Conservation (phyloP, 352 stramenopile genomes). For the Pilasporangium apinafurcum region DNA sequence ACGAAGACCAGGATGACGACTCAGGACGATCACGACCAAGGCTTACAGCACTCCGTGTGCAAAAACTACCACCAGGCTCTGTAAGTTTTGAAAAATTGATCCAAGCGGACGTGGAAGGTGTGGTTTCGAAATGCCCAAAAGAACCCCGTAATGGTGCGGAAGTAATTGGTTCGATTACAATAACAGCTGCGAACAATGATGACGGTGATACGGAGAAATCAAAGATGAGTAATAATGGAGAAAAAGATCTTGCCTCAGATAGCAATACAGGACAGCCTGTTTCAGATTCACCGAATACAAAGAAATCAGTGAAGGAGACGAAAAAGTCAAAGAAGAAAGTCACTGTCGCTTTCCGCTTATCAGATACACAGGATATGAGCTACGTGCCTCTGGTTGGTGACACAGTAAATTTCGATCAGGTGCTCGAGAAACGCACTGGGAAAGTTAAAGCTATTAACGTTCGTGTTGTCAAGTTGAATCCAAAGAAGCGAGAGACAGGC, state of each 20-base stretch:
- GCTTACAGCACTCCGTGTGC: slow-evolving; percentile 60
- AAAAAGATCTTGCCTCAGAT: slow-evolving; percentile 2
- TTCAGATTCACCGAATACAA: slow-evolving; percentile 1
- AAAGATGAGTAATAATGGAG: slow-evolving; percentile 9
- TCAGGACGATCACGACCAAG: slow-evolving; percentile 20
- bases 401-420: slow-evolving; percentile 56
- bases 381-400: slow-evolving; percentile 59
- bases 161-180: slow-evolving; percentile 48
- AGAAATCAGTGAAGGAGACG: slow-evolving; percentile 12
- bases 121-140: slow-evolving; percentile 57
- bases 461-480: slow-evolving; percentile 48
- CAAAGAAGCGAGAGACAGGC: slow-evolving; percentile 59
- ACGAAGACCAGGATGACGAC: slow-evolving; percentile 55
- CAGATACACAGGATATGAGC: slow-evolving; percentile 54
- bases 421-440: slow-evolving; percentile 61
- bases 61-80: slow-evolving; percentile 43
- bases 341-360: slow-evolving; percentile 42
- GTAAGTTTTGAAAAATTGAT: slow-evolving; percentile 66
- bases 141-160: slow-evolving; percentile 56
- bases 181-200: slow-evolving; percentile 6
- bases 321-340: slow-evolving; percentile 32
- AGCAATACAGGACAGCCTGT: neutral
- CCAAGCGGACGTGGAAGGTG: slow-evolving; percentile 42
- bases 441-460: slow-evolving; percentile 59
- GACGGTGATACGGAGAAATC: neutral